A percentile compares a stretch with the other conserved stretches of the same genome.
These are phyloP conservation scores for Xerocomus spinulosus DNA, from an alignment of 768 basidiomycete genomes.

Conservation along the genomic window DNA sequence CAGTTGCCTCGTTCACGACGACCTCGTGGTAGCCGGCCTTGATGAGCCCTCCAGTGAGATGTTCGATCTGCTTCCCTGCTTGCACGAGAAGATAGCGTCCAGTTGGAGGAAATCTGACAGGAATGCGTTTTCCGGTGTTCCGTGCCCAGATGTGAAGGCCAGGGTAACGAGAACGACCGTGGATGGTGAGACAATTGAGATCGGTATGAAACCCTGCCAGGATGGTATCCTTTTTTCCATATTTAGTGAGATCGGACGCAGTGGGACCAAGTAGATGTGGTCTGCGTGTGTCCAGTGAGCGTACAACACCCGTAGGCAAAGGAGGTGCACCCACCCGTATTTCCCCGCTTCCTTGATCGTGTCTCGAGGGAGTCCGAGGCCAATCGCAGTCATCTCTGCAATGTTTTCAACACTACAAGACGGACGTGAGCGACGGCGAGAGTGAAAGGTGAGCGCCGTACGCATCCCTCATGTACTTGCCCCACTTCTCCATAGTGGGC, in stretches of 20 bases:
- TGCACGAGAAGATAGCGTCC: slow-evolving; percentile 84
- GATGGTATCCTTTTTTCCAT: slow-evolving; percentile 74
- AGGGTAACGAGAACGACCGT: slow-evolving; percentile 81
- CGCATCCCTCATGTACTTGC: slow-evolving; percentile 83
- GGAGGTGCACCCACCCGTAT: slow-evolving; percentile 61
- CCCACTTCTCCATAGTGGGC: slow-evolving; percentile 80
- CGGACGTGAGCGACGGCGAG: slow-evolving; percentile 4
- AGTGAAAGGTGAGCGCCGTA: slow-evolving; percentile 35
- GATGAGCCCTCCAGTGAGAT: slow-evolving; percentile 76
- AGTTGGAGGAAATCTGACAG: slow-evolving; percentile 79
- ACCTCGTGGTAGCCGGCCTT: slow-evolving; percentile 96
- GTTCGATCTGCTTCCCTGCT: slow-evolving; percentile 93
- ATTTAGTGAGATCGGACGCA: slow-evolving; percentile 82
- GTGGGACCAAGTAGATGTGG: slow-evolving; percentile 92
- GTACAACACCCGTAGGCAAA: background rate
- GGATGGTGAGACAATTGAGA: slow-evolving; percentile 90
- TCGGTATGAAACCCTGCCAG: slow-evolving; percentile 94
- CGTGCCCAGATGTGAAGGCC: slow-evolving; percentile 94
- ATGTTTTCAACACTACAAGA: slow-evolving; percentile 68
- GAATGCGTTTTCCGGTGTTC: slow-evolving; percentile 86
- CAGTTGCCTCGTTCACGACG: slow-evolving; percentile 77
- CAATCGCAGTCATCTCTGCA: slow-evolving; percentile 84
- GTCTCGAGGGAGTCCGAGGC: slow-evolving; percentile 67
- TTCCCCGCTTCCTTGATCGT: slow-evolving; percentile 73
- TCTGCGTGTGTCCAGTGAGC: slow-evolving; percentile 31